Evolutionary conservation across 2,329 filamentous ascomycete species (phyloP).

Genomic region (Exophiala mesophila): DNA sequence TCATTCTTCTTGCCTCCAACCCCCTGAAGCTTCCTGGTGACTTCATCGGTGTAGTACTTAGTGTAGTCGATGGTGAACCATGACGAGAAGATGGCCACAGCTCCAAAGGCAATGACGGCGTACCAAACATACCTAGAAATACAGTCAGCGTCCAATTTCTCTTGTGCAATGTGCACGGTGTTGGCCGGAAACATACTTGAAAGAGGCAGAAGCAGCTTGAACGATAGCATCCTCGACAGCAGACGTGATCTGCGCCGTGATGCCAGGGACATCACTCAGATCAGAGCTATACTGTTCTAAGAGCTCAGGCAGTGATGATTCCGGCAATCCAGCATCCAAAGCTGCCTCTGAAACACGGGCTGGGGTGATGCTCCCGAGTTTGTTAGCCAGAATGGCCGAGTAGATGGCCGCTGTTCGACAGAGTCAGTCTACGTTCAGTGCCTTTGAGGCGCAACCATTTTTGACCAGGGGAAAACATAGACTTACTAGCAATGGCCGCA

Average conservation of each 20-base stretch:
- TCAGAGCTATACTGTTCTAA: conserved; percentile 33
- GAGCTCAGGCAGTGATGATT: conserved; percentile 31
- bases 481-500: conserved; percentile 24
- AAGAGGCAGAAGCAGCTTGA: background rate
- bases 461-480: too few relatives aligned
- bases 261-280: conserved; percentile 29
- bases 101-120: conserved; percentile 3
- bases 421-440: too few relatives aligned
- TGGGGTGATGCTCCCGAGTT: conserved; percentile 25
- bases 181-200: background rate
- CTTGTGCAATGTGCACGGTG: background rate
- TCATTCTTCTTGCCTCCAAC: too few relatives aligned
- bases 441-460: too few relatives aligned
- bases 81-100: background rate
- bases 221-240: conserved; percentile 22
- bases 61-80: conserved; percentile 1
- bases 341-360: conserved; percentile 29
- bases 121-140: conserved; percentile 3
- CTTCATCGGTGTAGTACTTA: conserved; percentile 1
- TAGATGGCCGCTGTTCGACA: conserved; percentile 25
- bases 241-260: conserved; percentile 32
- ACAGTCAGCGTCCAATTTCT: background rate
- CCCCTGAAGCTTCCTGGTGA: background rate
- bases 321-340: conserved; percentile 36
- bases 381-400: conserved; percentile 22